Base-by-base conservation (phyloP, 306 rosid genomes). In the Cicer bijugum region DNA sequence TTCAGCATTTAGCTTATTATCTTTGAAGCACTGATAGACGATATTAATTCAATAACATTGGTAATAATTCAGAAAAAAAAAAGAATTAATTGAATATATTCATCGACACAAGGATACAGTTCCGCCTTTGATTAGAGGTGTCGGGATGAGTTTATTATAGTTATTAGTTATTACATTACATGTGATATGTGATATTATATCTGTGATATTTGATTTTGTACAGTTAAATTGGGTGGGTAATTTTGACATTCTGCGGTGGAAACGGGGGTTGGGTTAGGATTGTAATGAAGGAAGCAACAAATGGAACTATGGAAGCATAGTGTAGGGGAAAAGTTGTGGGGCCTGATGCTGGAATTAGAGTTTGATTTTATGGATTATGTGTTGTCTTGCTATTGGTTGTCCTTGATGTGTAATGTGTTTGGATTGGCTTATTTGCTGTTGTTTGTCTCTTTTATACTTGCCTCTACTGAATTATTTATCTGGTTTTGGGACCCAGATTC, bases 331-430 rank as follows among this genome's bases (percentile, higher is more conserved):
- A 42, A 56, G 47, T 58, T 63, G 70, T 71, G 70, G 79, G 79
- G 43, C 52, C 44, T 45, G 69, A 19, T 63, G 44, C 35, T 51
- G 56, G 46, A 73, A 77, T 67, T 67, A 37, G 65, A 57, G 59
- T 71, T 79, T 67, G 58, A 52, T 40, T 48, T 71, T 17, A 63
- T 43, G 59, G 50, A 62, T 75, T 8, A 33, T 59, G 55, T 68
- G 75, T 61, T 76, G 33, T 60, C 38, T 0, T 75, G 38, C 64
- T 11, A 61, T 68, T 28, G 74, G 68, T 62, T 62, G 20, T 74
- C 11, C 51, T 11, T 35, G 43, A n/a, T 47, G 62, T 48, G 75
- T 67, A 69, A 79, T 58, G 15, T 38, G 44, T 67, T 74, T 61
- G 40, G 57, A 45, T 61, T 48, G 47, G 46, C 70, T 43, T 2